Evolutionary conservation across 164 flowering plant genomes (phyloP).

Genomic region (Dillenia suffruticosa): DNA sequence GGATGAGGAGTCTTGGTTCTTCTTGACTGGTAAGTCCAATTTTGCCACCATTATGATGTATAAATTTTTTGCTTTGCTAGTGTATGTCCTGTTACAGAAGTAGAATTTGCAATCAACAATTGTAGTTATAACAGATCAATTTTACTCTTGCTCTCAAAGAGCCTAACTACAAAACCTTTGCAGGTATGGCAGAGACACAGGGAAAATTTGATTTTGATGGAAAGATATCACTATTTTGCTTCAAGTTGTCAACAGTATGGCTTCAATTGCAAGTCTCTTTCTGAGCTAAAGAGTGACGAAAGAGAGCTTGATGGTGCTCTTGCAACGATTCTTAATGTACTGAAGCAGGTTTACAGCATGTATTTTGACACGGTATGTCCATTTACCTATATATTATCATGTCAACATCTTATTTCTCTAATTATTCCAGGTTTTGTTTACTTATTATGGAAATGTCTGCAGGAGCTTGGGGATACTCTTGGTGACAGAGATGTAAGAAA

Average conservation of each 20-base stretch:
- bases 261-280: conserved; percentile 45
- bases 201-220: conserved; percentile 78
- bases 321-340: conserved; percentile 56
- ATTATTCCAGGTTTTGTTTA: not conserved
- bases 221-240: conserved; percentile 81
- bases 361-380: conserved; percentile 55
- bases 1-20: no score
- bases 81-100: no score
- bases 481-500: conserved; percentile 59
- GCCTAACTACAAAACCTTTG: not conserved
- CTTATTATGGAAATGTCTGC: conserved; percentile 15
- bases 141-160: no score
- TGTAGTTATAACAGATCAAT: no score
- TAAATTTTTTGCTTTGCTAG: no score
- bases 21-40: no score
- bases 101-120: no score
- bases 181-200: conserved; percentile 80
- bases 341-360: conserved; percentile 45
- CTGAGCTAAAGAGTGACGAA: conserved; percentile 67
- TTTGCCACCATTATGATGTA: no score
- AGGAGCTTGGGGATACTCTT: conserved; percentile 36
- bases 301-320: conserved; percentile 76
- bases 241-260: conserved; percentile 70
- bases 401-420: not conserved
- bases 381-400: not conserved